Evolutionary conservation across 495 filamentous ascomycete genomes (phyloP).

Genomic region (Aspergillus ostianus): DNA sequence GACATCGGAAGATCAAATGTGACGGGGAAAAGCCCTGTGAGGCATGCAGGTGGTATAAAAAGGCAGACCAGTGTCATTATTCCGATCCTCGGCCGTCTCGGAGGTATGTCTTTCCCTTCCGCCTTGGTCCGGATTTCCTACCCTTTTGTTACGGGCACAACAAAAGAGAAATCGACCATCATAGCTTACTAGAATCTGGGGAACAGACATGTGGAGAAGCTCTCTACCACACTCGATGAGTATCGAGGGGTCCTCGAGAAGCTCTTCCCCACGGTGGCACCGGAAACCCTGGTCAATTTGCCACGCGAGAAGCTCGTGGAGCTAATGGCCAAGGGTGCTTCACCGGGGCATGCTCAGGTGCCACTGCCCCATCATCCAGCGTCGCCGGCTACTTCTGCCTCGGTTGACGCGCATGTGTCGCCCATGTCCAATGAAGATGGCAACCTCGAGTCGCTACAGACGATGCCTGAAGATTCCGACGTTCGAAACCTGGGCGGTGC

Average conservation of each 20-base stretch:
- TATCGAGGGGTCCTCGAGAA: conserved; percentile 38
- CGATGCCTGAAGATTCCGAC: conserved; percentile 40
- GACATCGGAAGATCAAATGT: conserved; percentile 50
- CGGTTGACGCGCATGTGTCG: conserved; percentile 41
- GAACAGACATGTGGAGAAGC: conserved; percentile 40
- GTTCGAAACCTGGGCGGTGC: conserved; percentile 21
- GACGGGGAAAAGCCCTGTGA: conserved; percentile 48
- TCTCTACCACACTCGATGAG: conserved; percentile 41
- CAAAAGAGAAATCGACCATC: background rate
- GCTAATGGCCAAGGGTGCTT: conserved; percentile 23
- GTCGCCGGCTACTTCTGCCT: conserved; percentile 39
- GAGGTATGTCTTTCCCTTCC: conserved; percentile 25
- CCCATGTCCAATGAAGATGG: conserved; percentile 40
- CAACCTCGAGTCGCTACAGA: conserved; percentile 42
- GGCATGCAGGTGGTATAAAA: conserved; percentile 48
- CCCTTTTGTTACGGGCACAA: background rate
- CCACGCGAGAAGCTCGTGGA: conserved; percentile 51
- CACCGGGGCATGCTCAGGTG: conserved; percentile 12
- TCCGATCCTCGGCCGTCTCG: conserved; percentile 42
- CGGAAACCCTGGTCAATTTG: conserved; percentile 42
- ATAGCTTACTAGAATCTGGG: background rate
- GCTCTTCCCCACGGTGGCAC: conserved; percentile 36
- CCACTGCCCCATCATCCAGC: conserved; percentile 32
- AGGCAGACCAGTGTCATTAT: conserved; percentile 43
- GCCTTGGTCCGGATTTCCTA: background rate